Conservation (phyloP, 495 filamentous ascomycete species). For the Podospora anserina region DNA sequence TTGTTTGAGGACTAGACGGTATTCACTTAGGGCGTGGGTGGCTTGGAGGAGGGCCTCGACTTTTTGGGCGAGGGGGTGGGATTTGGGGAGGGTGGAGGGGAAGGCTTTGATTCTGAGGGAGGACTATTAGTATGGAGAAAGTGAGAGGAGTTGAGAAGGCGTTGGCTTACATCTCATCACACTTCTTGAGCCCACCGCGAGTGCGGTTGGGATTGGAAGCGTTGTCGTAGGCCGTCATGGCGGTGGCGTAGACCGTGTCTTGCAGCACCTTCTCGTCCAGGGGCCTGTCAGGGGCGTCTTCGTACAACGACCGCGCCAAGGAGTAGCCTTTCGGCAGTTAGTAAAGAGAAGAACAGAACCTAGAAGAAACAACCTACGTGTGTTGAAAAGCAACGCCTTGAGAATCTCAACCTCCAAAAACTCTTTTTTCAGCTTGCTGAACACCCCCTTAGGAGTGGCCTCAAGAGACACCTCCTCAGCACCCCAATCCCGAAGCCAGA, state of each 20-base stretch:
- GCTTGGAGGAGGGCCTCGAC: constrained; percentile 72
- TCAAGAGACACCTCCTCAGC: constrained; percentile 39
- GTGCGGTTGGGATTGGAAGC: constrained; percentile 85
- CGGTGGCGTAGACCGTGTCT: constrained; percentile 62
- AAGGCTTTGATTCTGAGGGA: constrained; percentile 63
- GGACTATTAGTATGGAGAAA: constrained; percentile 13
- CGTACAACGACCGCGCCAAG: constrained; percentile 67
- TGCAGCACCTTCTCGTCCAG: constrained; percentile 55
- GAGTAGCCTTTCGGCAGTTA: constrained; percentile 53
- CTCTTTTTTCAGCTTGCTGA: constrained; percentile 62
- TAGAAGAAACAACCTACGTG: constrained; percentile 48
- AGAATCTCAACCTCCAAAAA: constrained; percentile 72
- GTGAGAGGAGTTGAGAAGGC: constrained; percentile 25
- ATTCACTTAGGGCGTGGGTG: constrained; percentile 83
- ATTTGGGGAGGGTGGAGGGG: constrained; percentile 58
- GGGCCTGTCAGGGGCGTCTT: constrained; percentile 50
- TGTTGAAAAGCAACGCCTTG: constrained; percentile 66
- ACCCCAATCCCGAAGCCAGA: constrained; percentile 84
- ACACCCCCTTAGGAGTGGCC: constrained; percentile 56
- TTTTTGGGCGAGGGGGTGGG: constrained; percentile 50
- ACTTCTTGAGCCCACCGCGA: constrained; percentile 78
- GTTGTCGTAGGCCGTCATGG: constrained; percentile 78
- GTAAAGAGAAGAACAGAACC: constrained; percentile 20
- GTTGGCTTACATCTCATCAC: constrained; percentile 66
- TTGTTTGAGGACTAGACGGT: constrained; percentile 84